These are phyloP conservation scores for Vigna unguiculata DNA, from an alignment of 306 rosid genomes.

Conservation along the genomic window DNA sequence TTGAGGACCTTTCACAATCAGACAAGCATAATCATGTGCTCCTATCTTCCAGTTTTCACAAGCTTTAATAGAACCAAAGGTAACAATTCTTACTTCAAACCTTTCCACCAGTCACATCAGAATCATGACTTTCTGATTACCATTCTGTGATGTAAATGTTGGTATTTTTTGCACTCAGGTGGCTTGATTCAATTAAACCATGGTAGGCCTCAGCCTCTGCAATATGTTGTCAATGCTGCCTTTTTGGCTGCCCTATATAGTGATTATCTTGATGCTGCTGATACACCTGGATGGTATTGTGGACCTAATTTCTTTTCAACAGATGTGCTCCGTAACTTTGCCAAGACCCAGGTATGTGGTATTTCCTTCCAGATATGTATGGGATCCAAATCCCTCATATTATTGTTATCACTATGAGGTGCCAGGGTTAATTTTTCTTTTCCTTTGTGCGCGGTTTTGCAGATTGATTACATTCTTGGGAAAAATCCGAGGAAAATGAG, in stretches of 20 bases:
- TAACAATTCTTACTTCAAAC: conserved; percentile 38
- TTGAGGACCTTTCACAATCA: conserved; percentile 94
- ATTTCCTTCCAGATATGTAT: conserved; percentile 16
- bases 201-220: conserved; percentile 98
- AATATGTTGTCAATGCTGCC: conserved; percentile 94
- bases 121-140: conserved; percentile 18
- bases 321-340: conserved; percentile 82
- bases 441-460: conserved; percentile 44
- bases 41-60: conserved; percentile 86
- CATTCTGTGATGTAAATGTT: conserved; percentile 33
- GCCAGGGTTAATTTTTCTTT: conserved; percentile 28
- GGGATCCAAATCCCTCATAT: conserved; percentile 21
- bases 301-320: conserved; percentile 95
- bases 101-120: background rate
- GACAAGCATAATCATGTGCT: conserved; percentile 95
- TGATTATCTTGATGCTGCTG: conserved; percentile 97
- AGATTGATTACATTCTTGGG: conserved; percentile 96
- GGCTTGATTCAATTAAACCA: conserved; percentile 95
- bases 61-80: conserved; percentile 96
- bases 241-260: conserved; percentile 90
- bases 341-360: conserved; percentile 75
- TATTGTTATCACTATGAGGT: background rate
- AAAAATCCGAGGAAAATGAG: conserved; percentile 92
- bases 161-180: conserved; percentile 55
- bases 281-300: conserved; percentile 99